Conservation (phyloP, 768 basidiomycete genomes). For the Agaricus subrufescens region DNA sequence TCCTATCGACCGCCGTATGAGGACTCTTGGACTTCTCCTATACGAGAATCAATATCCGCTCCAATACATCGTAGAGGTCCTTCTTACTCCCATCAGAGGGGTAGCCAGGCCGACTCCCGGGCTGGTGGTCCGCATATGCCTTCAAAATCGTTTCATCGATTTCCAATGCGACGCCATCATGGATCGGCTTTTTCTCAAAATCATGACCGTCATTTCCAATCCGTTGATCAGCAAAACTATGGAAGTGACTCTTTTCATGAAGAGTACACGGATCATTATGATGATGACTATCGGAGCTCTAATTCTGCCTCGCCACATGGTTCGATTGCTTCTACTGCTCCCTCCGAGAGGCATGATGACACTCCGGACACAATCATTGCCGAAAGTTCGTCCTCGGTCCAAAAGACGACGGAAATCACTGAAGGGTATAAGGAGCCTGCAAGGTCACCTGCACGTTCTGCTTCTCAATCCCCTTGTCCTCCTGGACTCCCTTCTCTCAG, state of each 20-base stretch:
- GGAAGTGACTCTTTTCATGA: constrained; percentile 2
- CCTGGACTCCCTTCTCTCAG: not conserved
- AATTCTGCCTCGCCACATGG: constrained; percentile 44
- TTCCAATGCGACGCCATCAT: not conserved
- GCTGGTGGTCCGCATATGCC: not conserved
- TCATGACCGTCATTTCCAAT: not conserved
- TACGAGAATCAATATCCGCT: constrained; percentile 15
- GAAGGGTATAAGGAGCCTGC: not conserved
- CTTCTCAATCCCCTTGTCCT: not conserved
- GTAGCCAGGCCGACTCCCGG: constrained; percentile 11
- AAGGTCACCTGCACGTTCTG: not conserved
- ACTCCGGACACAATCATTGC: constrained; percentile 8
- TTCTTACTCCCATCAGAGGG: constrained; percentile 17
- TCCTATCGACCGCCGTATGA: constrained; percentile 48
- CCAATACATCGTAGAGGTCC: constrained; percentile 21
- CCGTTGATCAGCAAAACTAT: not conserved
- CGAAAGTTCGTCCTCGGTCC: not conserved
- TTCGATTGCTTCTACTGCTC: constrained; percentile 49
- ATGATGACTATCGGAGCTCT: not conserved
- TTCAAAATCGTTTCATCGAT: constrained; percentile 1
- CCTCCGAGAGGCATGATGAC: constrained; percentile 33
- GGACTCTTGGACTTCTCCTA: constrained; percentile 24
- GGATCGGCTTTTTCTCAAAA: not conserved
- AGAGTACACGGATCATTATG: constrained; percentile 17
- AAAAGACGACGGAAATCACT: not conserved